Percentiles rank a stretch among this genome's conserved stretches.
These are phyloP conservation scores for Lipomyces sp. DNA, from an alignment of 805 yeast species.

Conservation along the genomic window DNA sequence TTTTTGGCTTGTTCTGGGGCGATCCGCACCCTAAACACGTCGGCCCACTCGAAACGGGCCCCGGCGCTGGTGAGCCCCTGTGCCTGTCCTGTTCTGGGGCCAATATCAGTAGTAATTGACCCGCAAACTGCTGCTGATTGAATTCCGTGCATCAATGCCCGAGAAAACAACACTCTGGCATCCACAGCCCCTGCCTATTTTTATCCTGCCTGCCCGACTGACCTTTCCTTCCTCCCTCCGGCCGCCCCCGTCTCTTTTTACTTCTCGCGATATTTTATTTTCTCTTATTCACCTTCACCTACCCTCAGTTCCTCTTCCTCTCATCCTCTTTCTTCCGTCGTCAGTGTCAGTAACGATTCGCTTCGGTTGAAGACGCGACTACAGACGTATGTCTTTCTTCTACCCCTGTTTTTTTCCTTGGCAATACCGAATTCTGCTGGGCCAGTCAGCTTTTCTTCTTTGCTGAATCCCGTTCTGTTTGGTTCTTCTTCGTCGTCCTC, in stretches of 20 bases:
- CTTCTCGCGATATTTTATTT: background rate
- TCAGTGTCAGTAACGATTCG: background rate
- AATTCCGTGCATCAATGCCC: background rate
- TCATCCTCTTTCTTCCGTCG: conserved; percentile 1
- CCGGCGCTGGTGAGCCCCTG: background rate
- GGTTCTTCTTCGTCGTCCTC: too few relatives aligned
- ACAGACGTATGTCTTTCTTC: background rate
- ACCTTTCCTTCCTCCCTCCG: background rate
- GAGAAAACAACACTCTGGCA: background rate
- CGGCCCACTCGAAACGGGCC: background rate
- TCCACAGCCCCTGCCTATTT: conserved; percentile 7
- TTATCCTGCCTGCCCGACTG: conserved; percentile 18
- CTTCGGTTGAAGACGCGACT: background rate
- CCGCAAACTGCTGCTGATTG: background rate
- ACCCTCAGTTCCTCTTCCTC: conserved; percentile 5
- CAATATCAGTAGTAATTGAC: background rate
- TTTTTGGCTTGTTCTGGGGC: background rate
- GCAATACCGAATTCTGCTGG: too few relatives aligned
- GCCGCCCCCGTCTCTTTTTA: background rate
- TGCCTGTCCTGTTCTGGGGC: background rate
- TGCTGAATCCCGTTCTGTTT: too few relatives aligned
- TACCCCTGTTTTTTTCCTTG: too few relatives aligned
- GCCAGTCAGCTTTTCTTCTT: too few relatives aligned
- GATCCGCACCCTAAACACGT: background rate
- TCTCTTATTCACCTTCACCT: conserved; percentile 15